Conservation (phyloP, 139 green algal genomes). For the Tetradesmus lagerheimii region DNA sequence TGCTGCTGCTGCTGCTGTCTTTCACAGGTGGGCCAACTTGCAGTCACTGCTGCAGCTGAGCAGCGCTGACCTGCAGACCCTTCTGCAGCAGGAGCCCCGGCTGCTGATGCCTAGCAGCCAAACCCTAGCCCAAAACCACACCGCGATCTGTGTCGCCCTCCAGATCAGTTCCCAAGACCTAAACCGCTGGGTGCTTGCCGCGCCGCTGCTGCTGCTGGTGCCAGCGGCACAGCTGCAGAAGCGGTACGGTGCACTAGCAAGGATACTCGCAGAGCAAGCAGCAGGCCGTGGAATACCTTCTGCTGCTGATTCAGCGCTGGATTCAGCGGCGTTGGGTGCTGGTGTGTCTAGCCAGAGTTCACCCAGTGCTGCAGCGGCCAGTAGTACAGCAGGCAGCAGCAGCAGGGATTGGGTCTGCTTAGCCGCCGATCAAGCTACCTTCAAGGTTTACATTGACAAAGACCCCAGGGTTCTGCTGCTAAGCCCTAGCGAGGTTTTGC, state of each 20-base stretch:
- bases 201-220: constrained; percentile 34
- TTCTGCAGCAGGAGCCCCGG: constrained; percentile 7
- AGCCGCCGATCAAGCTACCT: neutral
- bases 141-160: neutral
- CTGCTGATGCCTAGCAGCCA: constrained; percentile 29
- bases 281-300: neutral
- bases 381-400: neutral
- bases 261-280: neutral
- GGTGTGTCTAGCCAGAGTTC: neutral
- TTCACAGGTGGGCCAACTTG: constrained; percentile 7
- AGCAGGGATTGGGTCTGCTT: neutral
- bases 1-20: neutral
- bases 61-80: neutral
- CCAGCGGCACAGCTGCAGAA: constrained; percentile 29
- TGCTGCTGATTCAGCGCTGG: neutral
- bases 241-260: neutral
- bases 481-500: neutral
- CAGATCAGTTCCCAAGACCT: neutral
- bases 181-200: constrained; percentile 6
- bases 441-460: constrained; percentile 6
- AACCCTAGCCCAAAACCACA: constrained; percentile 29
- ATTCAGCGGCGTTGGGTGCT: neutral
- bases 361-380: neutral
- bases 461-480: constrained; percentile 39
- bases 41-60: neutral